Evolutionary conservation across 345 rosid genomes (phyloP).

Genomic region (Citrus mangshanensis): DNA sequence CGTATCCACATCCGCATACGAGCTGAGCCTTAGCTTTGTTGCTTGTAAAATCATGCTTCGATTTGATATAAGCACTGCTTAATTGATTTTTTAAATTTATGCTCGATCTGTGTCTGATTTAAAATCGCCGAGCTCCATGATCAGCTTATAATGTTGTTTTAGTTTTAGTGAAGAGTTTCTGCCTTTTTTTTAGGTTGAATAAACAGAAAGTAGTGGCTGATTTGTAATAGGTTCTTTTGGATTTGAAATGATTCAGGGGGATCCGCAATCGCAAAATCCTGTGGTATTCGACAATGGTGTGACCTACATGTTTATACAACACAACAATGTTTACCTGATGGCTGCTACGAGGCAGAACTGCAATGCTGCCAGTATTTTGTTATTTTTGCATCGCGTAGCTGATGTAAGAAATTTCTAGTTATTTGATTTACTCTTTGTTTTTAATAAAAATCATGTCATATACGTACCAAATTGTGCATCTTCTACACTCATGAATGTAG

Average conservation of each 20-base stretch:
- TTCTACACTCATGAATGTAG: constrained; percentile 17
- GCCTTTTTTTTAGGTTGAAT: background rate
- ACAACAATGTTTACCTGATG: constrained; percentile 67
- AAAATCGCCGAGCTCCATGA: background rate
- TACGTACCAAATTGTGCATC: background rate
- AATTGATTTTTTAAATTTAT: background rate
- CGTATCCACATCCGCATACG: background rate
- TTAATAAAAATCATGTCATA: background rate
- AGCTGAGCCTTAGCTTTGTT: background rate
- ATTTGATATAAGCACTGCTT: background rate
- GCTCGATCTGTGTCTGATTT: background rate
- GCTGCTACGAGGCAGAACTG: constrained; percentile 68
- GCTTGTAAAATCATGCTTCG: constrained; percentile 1
- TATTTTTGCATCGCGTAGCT: constrained; percentile 60
- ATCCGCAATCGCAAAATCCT: constrained; percentile 76
- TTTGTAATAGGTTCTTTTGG: background rate
- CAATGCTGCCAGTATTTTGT: constrained; percentile 65
- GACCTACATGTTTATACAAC: constrained; percentile 67
- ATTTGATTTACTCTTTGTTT: background rate
- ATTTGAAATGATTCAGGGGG: constrained; percentile 38
- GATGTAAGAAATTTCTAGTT: constrained; percentile 42
- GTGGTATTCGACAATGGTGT: constrained; percentile 71
- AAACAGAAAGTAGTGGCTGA: background rate
- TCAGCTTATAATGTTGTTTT: background rate
- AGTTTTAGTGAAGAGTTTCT: background rate